Percentiles rank a stretch among this genome's conserved stretches.
phyloP scores from a whole-genome alignment of 2,329 filamentous ascomycete genomes.

The Ilyonectria sp. region DNA sequence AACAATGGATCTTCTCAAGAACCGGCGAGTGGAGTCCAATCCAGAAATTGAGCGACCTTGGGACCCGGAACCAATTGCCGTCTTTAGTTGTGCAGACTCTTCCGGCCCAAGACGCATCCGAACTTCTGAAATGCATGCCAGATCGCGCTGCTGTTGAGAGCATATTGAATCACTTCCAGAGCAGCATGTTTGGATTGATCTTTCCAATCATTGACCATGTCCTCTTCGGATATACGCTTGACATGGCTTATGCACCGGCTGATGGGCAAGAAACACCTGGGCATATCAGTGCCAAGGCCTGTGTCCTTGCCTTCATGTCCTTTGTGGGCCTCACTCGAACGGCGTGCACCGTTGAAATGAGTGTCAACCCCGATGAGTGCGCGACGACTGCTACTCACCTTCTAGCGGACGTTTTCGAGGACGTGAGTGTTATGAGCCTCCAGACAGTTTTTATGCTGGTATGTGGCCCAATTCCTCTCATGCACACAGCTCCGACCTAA shows the following conservation, averaged over 20 bases:
- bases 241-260: conserved; percentile 57
- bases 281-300: conserved; percentile 58
- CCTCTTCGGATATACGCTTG: conserved; percentile 62
- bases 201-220: conserved; percentile 64
- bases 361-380: conserved; percentile 57
- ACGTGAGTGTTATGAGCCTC: conserved; percentile 58
- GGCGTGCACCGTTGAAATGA: conserved; percentile 23
- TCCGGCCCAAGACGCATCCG: too few relatives aligned
- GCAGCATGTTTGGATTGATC: conserved; percentile 43
- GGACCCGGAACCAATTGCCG: too few relatives aligned
- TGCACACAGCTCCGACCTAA: not conserved
- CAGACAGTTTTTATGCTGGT: conserved; percentile 65
- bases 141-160: too few relatives aligned
- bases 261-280: conserved; percentile 37
- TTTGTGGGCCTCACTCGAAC: conserved; percentile 44
- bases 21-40: not conserved
- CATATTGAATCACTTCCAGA: too few relatives aligned
- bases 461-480: conserved; percentile 18
- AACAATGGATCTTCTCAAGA: not conserved
- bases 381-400: conserved; percentile 58
- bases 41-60: too few relatives aligned
- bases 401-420: conserved; percentile 58
- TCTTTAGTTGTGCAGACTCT: too few relatives aligned
- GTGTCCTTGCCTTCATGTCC: conserved; percentile 63
- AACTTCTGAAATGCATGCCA: too few relatives aligned